A percentile compares a stretch with the other conserved stretches of the same genome.
Evolutionary conservation across 352 stramenopile species (phyloP).

Genomic region (Globisporangium echinulatum): DNA sequence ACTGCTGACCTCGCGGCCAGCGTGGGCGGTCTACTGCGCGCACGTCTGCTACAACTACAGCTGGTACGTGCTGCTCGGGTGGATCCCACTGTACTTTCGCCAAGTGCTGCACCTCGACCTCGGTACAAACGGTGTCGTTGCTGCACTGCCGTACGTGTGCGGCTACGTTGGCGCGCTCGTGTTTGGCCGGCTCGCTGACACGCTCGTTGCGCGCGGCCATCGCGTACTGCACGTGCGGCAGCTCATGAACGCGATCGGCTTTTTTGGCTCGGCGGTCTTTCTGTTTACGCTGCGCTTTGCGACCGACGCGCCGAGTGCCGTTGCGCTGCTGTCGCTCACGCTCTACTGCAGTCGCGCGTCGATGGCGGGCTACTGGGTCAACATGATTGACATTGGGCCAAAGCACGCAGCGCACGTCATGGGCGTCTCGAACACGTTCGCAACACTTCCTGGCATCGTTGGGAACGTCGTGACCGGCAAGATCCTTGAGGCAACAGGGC

Average conservation of each 20-base stretch:
- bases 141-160: constrained; percentile 71
- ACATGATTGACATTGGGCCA: constrained; percentile 86
- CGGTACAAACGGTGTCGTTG: constrained; percentile 52
- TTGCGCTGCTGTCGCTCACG: constrained; percentile 66
- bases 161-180: constrained; percentile 70
- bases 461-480: constrained; percentile 81
- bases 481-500: constrained; percentile 62
- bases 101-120: constrained; percentile 75
- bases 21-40: constrained; percentile 81
- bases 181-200: constrained; percentile 64
- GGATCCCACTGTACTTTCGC: constrained; percentile 86
- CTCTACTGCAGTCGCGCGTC: constrained; percentile 71
- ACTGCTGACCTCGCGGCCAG: constrained; percentile 54
- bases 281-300: constrained; percentile 70
- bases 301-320: constrained; percentile 36
- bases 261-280: constrained; percentile 65
- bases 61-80: constrained; percentile 84
- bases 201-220: constrained; percentile 52
- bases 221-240: constrained; percentile 75
- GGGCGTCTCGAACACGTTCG: constrained; percentile 84
- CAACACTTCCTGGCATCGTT: constrained; percentile 77
- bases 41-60: constrained; percentile 88
- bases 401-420: constrained; percentile 81
- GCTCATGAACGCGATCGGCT: constrained; percentile 67
- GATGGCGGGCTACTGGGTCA: constrained; percentile 84